phyloP scores from a whole-genome alignment of 106 monocot genomes.

The Hemerocallis citrina region DNA sequence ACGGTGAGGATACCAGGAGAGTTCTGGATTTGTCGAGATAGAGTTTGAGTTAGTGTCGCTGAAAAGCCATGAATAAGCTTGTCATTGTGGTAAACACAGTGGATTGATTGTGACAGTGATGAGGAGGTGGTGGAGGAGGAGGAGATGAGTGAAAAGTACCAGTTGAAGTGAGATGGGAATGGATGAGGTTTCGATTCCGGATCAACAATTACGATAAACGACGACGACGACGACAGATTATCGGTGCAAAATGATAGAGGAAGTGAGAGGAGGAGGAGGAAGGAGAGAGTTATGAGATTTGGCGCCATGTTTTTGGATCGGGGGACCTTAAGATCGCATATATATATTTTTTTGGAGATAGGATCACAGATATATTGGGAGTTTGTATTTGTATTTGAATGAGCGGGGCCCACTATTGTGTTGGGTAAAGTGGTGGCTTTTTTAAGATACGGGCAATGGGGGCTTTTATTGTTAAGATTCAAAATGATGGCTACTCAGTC shows the following conservation, averaged over 20 bases:
- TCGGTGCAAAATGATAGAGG: no score
- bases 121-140: neutral
- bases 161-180: neutral
- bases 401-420: no score
- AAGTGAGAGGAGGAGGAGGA: neutral
- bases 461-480: no score
- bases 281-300: neutral
- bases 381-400: no score
- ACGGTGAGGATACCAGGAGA: constrained; percentile 7
- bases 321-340: no score
- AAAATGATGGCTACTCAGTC: no score
- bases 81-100: neutral
- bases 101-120: neutral
- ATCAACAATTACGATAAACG: constrained; percentile 14
- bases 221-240: neutral
- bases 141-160: constrained; percentile 14
- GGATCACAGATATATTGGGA: no score
- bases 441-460: no score
- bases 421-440: no score
- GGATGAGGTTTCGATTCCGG: constrained; percentile 4
- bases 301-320: constrained; percentile 3
- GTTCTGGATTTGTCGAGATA: neutral
- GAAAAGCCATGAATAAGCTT: constrained; percentile 20
- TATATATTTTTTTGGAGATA: no score
- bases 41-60: constrained; percentile 5